Conservation (phyloP, 2,329 filamentous ascomycete species). For the Fusarium vanettenii region DNA sequence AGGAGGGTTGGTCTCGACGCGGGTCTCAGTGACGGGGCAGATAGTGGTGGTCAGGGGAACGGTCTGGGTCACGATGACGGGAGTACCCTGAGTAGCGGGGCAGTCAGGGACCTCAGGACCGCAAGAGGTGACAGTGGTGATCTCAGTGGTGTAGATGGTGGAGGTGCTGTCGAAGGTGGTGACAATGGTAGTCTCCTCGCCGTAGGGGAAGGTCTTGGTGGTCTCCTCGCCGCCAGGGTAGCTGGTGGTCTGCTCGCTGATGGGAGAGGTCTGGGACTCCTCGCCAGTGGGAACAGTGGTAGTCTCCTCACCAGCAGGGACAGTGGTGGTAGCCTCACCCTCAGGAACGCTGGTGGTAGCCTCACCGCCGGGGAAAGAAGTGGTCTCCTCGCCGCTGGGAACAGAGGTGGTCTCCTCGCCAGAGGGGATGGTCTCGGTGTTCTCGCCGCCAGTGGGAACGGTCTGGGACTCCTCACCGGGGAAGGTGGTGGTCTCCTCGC, state of each 20-base stretch:
- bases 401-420: slow-evolving; percentile 7
- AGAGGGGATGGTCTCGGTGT: slow-evolving; percentile 30
- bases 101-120: slow-evolving; percentile 61
- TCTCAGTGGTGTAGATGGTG: slow-evolving; percentile 62
- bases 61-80: slow-evolving; percentile 63
- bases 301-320: slow-evolving; percentile 18
- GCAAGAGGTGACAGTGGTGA: slow-evolving; percentile 63
- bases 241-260: slow-evolving; percentile 8
- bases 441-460: slow-evolving; percentile 6
- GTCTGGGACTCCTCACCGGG: slow-evolving; percentile 9
- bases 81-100: slow-evolving; percentile 58
- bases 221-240: slow-evolving; percentile 24
- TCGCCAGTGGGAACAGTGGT: slow-evolving; percentile 9
- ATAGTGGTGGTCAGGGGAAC: slow-evolving; percentile 69
- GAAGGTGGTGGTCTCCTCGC: slow-evolving; percentile 25
- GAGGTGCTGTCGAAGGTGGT: slow-evolving; percentile 59
- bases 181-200: slow-evolving; percentile 33
- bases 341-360: neutral
- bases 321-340: slow-evolving; percentile 3
- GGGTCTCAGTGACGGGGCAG: slow-evolving; percentile 70
- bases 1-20: slow-evolving; percentile 23
- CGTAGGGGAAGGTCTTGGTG: slow-evolving; percentile 20
- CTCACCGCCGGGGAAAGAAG: neutral
- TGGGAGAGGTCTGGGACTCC: neutral
- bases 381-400: slow-evolving; percentile 8